Conservation (phyloP, 495 filamentous ascomycete genomes). For the Aspergillus avenaceus region DNA sequence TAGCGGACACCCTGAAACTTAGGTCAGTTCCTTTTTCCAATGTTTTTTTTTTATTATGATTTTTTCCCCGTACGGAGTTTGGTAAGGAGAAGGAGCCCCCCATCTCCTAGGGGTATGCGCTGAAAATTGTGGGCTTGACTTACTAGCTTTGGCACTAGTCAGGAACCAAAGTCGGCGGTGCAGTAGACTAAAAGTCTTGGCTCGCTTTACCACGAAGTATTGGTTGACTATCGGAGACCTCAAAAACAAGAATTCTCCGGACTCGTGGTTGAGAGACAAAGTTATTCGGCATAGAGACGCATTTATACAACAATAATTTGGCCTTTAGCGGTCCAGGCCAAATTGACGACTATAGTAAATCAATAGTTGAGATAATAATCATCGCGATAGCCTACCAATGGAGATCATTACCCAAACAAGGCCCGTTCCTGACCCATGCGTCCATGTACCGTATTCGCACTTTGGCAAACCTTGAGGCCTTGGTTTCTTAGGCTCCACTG, state of each 20-base stretch:
- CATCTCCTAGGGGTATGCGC: neutral
- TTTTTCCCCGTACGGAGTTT: neutral
- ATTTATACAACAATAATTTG: neutral
- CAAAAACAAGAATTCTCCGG: neutral
- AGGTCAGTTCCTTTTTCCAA: neutral
- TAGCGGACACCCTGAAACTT: neutral
- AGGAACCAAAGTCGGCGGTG: constrained; percentile 7
- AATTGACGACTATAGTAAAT: neutral
- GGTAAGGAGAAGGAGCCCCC: neutral
- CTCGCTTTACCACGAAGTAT: neutral
- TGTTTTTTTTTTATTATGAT: too few species aligned
- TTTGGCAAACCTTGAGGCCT: constrained; percentile 8
- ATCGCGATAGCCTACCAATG: neutral
- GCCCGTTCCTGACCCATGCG: constrained; percentile 13
- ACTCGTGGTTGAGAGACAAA: neutral
- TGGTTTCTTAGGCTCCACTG: constrained; percentile 12
- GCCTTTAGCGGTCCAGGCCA: neutral
- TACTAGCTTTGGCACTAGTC: constrained; percentile 4
- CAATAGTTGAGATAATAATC: neutral
- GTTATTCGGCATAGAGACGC: neutral
- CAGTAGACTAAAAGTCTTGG: constrained; percentile 2
- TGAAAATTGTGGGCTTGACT: neutral
- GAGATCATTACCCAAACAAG: constrained; percentile 18
- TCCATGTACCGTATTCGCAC: neutral
- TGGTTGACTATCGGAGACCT: neutral